phyloP scores from a whole-genome alignment of 2,329 filamentous ascomycete genomes.

The Aspergillus aculeatinus region DNA sequence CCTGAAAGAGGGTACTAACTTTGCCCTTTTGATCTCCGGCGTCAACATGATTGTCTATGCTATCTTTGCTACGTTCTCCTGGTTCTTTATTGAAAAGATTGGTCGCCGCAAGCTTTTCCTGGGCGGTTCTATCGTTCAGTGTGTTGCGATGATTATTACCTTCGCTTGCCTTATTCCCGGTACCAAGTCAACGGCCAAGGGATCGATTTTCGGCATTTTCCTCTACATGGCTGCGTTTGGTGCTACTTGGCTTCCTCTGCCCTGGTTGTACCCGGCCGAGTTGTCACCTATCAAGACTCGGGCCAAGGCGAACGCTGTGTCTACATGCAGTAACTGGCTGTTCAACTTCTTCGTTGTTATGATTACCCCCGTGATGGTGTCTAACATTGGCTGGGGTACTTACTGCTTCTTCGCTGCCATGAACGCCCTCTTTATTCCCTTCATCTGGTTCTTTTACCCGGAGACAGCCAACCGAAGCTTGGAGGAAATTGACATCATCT shows the following conservation, averaged over 20 bases:
- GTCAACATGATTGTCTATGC: slow-evolving; percentile 51
- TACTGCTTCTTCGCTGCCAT: slow-evolving; percentile 47
- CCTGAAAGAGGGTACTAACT: slow-evolving; percentile 40
- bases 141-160: slow-evolving; percentile 40
- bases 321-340: slow-evolving; percentile 56
- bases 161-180: slow-evolving; percentile 41
- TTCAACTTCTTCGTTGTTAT: slow-evolving; percentile 58
- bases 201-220: slow-evolving; percentile 61
- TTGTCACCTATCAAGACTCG: slow-evolving; percentile 57
- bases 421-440: slow-evolving; percentile 49
- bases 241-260: slow-evolving; percentile 63
- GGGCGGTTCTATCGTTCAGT: slow-evolving; percentile 40
- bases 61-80: slow-evolving; percentile 46
- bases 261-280: slow-evolving; percentile 57
- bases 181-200: slow-evolving; percentile 29
- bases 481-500: slow-evolving; percentile 48
- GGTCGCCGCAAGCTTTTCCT: slow-evolving; percentile 48
- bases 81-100: slow-evolving; percentile 51
- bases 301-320: slow-evolving; percentile 56
- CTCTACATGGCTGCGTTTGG: slow-evolving; percentile 69
- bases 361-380: slow-evolving; percentile 47
- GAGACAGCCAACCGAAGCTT: slow-evolving; percentile 48
- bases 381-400: slow-evolving; percentile 41
- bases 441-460: slow-evolving; percentile 57
- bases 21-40: slow-evolving; percentile 54